Base-by-base conservation (phyloP, 305 asterid genomes). In the Fraxinus velutina region DNA sequence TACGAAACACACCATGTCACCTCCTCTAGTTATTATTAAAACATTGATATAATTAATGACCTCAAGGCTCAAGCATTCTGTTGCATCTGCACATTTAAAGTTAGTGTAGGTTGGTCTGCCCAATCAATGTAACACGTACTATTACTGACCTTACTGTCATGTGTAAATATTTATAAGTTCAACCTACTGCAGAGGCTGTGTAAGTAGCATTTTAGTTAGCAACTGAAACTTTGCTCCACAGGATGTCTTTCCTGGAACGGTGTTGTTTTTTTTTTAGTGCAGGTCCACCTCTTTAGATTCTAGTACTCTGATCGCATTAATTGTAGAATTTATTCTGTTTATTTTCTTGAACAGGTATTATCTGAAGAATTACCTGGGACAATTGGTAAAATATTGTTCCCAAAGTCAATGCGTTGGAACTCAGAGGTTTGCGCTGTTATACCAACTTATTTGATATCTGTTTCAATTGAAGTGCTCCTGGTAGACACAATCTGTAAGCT, bases 341-440 rank as follows among this genome's bases (percentile, higher is more conserved):
- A 30, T 80, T 17, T 60, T 83, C 75, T 84, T 84, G 84, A 57
- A 82, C 90, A 96, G 98, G 99, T 96, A 81, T 84, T 96, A 83
- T 89, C 95, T n/a, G 96, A 94, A 82, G 99, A 90, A 80, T 88
- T 96, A 84, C 99, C 97, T 71, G 85, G 83, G 36, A 74, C 85
- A 83, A 91, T 96, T 34, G 89, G 94, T 36, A 94, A 90, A 87
- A 85, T 96, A 84, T 89, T 95, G 84, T 92, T 94, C 84, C 91
- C 97, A 0, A 96, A 96, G 92, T 88, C 98, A 13, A 94, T 96
- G 99, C 88, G 98, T 78, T 96, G 99, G 99, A 96, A 90, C 88
- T 96, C 98, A 64, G 97, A 96, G 96, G 99, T 96, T 80, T 73
- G 88, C 81, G 74, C 81, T 84, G 83, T 83, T 84, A 82, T 82